These are phyloP conservation scores for Kodamaea hsintzibuensis DNA, from an alignment of 805 yeast species.

Conservation along the genomic window DNA sequence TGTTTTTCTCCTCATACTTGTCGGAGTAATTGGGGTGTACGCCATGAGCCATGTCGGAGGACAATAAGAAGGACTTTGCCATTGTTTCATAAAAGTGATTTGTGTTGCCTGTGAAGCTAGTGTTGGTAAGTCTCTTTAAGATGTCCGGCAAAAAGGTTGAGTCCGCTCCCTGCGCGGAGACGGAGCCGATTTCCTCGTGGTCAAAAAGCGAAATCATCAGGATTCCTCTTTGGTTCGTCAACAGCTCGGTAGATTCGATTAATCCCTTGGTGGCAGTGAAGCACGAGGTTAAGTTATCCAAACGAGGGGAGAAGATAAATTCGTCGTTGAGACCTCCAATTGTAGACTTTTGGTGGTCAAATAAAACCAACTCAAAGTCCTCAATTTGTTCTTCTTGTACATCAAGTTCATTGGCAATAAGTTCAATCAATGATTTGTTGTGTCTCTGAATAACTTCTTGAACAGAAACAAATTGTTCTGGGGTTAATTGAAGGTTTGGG, in stretches of 20 bases:
- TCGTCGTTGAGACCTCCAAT: constrained; percentile 91
- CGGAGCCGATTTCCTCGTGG: constrained; percentile 94
- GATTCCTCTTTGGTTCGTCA: constrained; percentile 55
- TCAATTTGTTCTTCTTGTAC: constrained; percentile 62
- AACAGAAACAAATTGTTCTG: constrained; percentile 63
- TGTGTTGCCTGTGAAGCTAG: constrained; percentile 20
- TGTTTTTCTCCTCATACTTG: constrained; percentile 74
- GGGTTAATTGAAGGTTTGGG: constrained; percentile 47
- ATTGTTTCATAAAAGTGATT: constrained; percentile 51
- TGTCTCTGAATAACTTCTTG: constrained; percentile 72
- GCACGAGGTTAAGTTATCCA: constrained; percentile 89
- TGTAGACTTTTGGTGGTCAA: constrained; percentile 79
- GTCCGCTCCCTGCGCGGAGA: constrained; percentile 95
- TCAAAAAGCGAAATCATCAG: constrained; percentile 83
- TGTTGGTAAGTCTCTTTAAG: constrained; percentile 60
- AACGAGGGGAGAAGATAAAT: constrained; percentile 86
- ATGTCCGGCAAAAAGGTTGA: constrained; percentile 86
- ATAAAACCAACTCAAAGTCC: constrained; percentile 86
- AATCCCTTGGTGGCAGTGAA: constrained; percentile 76
- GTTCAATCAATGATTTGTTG: constrained; percentile 63
- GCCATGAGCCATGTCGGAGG: constrained; percentile 97
- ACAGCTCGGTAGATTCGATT: constrained; percentile 48
- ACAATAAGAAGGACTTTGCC: constrained; percentile 80
- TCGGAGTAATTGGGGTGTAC: constrained; percentile 88
- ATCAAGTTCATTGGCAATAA: constrained; percentile 65